Percentiles rank a stretch among this genome's conserved stretches.
Conservation (phyloP, 306 rosid species). For the Ceratonia siliqua region DNA sequence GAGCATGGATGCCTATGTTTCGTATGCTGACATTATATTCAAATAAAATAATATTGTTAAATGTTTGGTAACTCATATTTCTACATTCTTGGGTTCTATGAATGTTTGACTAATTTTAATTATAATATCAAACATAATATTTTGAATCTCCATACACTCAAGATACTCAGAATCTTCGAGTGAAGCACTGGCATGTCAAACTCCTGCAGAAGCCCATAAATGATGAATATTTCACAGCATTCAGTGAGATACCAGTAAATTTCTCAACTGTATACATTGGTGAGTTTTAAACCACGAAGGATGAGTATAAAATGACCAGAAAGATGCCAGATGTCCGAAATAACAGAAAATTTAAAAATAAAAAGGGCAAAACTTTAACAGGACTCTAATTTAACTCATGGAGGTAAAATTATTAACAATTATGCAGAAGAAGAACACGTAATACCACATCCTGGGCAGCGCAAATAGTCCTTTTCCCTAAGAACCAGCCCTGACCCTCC, state of each 20-base stretch:
- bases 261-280: neutral
- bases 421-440: neutral
- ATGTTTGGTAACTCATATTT: neutral
- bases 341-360: neutral
- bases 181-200: neutral
- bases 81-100: neutral
- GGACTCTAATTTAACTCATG: neutral
- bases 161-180: neutral
- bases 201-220: neutral
- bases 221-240: neutral
- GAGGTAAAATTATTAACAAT: neutral
- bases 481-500: slow-evolving; percentile 88
- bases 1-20: neutral
- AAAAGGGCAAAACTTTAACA: neutral
- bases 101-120: no score
- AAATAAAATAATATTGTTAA: neutral
- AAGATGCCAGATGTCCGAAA: neutral
- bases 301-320: neutral
- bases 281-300: neutral
- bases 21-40: neutral
- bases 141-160: neutral
- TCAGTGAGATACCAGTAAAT: neutral
- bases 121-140: no score
- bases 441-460: slow-evolving; percentile 86
- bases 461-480: slow-evolving; percentile 55